These are phyloP conservation scores for Neurospora pannonica DNA, from an alignment of 495 filamentous ascomycete genomes.

Conservation along the genomic window DNA sequence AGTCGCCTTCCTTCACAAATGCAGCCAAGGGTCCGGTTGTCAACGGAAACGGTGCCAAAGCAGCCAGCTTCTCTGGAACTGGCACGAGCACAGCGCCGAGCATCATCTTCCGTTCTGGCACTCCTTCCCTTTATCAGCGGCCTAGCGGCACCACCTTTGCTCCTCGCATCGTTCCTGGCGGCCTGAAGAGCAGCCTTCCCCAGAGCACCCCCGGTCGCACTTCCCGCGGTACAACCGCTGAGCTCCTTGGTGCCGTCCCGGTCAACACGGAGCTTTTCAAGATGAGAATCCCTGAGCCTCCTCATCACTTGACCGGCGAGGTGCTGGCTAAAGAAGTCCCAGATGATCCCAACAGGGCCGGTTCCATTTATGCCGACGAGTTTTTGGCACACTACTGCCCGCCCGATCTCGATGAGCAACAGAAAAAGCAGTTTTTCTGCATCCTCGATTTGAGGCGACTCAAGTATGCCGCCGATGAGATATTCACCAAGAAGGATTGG, in stretches of 20 bases:
- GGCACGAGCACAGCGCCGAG: slow-evolving; percentile 13
- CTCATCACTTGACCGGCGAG: slow-evolving; percentile 37
- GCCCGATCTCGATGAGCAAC: slow-evolving; percentile 35
- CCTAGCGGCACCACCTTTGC: slow-evolving; percentile 26
- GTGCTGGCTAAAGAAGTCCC: slow-evolving; percentile 35
- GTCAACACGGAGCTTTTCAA: slow-evolving; percentile 33
- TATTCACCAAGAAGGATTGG: slow-evolving; percentile 43
- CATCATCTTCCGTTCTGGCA: slow-evolving; percentile 31
- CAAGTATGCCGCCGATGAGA: slow-evolving; percentile 43
- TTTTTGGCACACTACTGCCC: slow-evolving; percentile 40
- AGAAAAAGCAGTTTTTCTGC: slow-evolving; percentile 43
- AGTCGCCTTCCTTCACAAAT: slow-evolving; percentile 4
- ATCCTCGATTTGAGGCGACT: slow-evolving; percentile 42
- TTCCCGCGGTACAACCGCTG: slow-evolving; percentile 17
- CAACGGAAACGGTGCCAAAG: slow-evolving; percentile 1
- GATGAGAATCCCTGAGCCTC: slow-evolving; percentile 38
- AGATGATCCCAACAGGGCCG: slow-evolving; percentile 26
- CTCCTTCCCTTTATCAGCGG: slow-evolving; percentile 22
- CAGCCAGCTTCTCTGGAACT: slow-evolving; percentile 19
- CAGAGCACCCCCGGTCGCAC: slow-evolving; percentile 23
- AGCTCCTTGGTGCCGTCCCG: slow-evolving; percentile 21
- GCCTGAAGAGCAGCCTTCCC: slow-evolving; percentile 25
- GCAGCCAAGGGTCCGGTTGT: neutral
- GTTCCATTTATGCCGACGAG: slow-evolving; percentile 41
- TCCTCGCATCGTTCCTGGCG: slow-evolving; percentile 22